Evolutionary conservation across 2,329 filamentous ascomycete genomes (phyloP), one percentile per base, ranked within the genome.

Genomic region (Xylariaceae sp.): DNA sequence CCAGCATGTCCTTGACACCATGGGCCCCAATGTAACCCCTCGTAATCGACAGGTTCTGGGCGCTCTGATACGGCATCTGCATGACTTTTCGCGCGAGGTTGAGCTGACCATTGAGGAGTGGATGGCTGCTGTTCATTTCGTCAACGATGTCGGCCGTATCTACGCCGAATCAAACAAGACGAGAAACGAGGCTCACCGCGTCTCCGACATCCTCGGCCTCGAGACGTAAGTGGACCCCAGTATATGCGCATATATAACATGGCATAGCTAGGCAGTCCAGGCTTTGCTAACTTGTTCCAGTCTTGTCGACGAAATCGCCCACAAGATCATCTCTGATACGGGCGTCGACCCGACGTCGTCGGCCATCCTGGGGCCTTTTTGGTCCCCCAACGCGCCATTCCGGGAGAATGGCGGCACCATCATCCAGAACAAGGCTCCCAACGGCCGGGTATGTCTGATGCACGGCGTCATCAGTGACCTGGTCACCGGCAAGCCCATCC

Each of bases 31-130:
- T 64, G 83, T 83, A 12, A 74, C 79, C 49, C 81, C 86, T 54
- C 78, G 88, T 56, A 80, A 83, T 64, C 80, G 84, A 55, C 74
- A 81, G 60, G 76, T 91, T 63, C 74, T 91, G 65, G 70, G 76
- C 56, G 76, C 80, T 26, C 71, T 90, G 63, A 84, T 90, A 71
- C 76, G 74, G 46, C 87, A 91, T 73, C 76, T 92, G 54, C 88
- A 92, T 74, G 86, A 90, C 72, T 91, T 91, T 69, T 80, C 83
- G 53, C 83, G 88, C 54, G 88, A 92, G 67, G 81, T 88, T 60
- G 86, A 91, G 72, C 80, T 92, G 48, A 89, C 84, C 16, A 78
- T 83, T 30, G 87, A 88, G 51, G 88, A 92, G 72, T 91, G 87
- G 87, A 80, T 89, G 71, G 72, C 81, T 7, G 88, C 87, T 50